phyloP scores from a whole-genome alignment of 495 filamentous ascomycete genomes.

The Tuber aestivum region DNA sequence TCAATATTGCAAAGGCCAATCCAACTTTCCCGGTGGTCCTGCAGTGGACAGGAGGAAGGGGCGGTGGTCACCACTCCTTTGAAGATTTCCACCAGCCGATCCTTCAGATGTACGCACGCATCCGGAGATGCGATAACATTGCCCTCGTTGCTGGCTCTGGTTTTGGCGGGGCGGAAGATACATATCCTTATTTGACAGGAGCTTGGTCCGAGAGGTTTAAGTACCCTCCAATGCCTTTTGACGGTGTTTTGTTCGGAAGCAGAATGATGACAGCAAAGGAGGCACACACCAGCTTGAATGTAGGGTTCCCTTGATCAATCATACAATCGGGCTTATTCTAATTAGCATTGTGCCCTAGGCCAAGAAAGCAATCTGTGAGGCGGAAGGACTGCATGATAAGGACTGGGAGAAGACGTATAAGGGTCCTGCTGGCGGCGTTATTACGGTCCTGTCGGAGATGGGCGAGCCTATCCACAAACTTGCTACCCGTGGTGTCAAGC shows the following conservation, averaged over 20 bases:
- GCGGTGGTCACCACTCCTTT: slow-evolving; percentile 89
- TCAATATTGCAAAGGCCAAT: slow-evolving; percentile 88
- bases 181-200: slow-evolving; percentile 88
- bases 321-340: slow-evolving; percentile 1
- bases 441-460: slow-evolving; percentile 98
- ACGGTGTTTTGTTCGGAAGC: slow-evolving; percentile 83
- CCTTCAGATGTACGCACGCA: slow-evolving; percentile 80
- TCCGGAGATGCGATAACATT: slow-evolving; percentile 75
- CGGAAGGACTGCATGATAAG: slow-evolving; percentile 74
- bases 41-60: slow-evolving; percentile 92
- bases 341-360: slow-evolving; percentile 46
- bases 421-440: slow-evolving; percentile 80
- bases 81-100: slow-evolving; percentile 94
- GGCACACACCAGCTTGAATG: slow-evolving; percentile 78
- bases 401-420: slow-evolving; percentile 98
- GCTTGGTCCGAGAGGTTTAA: slow-evolving; percentile 77
- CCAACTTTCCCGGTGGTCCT: slow-evolving; percentile 83
- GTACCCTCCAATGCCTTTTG: slow-evolving; percentile 89
- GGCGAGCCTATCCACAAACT: slow-evolving; percentile 98
- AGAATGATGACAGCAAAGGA: slow-evolving; percentile 95
- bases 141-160: slow-evolving; percentile 86
- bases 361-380: slow-evolving; percentile 92
- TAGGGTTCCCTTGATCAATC: slow-evolving; percentile 10
- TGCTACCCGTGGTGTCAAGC: slow-evolving; percentile 84
- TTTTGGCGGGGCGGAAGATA: slow-evolving; percentile 84